These are phyloP conservation scores for Lonicera japonica DNA, from an alignment of 129 eudicot species.

Conservation along the genomic window DNA sequence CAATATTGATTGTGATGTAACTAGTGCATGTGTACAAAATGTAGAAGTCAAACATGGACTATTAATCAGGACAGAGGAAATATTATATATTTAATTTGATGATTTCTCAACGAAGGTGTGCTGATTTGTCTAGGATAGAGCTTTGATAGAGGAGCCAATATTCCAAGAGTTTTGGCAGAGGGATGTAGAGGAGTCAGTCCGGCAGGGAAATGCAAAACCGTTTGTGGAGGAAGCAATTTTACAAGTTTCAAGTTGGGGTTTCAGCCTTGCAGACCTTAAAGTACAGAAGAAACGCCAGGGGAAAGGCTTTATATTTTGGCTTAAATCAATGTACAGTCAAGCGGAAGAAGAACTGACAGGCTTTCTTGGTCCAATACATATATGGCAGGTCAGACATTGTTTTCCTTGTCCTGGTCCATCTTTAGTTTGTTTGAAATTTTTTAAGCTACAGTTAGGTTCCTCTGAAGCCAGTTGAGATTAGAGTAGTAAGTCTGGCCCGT, in stretches of 20 bases:
- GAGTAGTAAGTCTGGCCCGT: too few relatives aligned
- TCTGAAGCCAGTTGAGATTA: too few relatives aligned
- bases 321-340: constrained; percentile 46
- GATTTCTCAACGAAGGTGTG: constrained; percentile 18
- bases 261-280: constrained; percentile 68
- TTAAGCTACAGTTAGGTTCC: neutral
- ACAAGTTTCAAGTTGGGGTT: constrained; percentile 87
- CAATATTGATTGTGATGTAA: too few relatives aligned
- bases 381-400: constrained; percentile 79
- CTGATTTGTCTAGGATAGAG: constrained; percentile 55
- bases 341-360: constrained; percentile 51
- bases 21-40: too few relatives aligned
- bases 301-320: constrained; percentile 56
- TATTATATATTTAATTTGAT: neutral
- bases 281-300: constrained; percentile 35
- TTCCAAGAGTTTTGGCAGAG: constrained; percentile 78
- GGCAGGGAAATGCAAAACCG: constrained; percentile 67
- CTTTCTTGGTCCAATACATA: constrained; percentile 84
- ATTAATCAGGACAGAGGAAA: too few relatives aligned
- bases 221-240: constrained; percentile 79
- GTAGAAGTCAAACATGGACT: too few relatives aligned
- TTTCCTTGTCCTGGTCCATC: constrained; percentile 7
- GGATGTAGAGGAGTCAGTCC: constrained; percentile 80
- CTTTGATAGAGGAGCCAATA: constrained; percentile 41
- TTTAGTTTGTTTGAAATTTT: neutral